These are phyloP conservation scores for Chaetoceros tenuissimus DNA, from an alignment of 108 stramenopile genomes.

Conservation along the genomic window DNA sequence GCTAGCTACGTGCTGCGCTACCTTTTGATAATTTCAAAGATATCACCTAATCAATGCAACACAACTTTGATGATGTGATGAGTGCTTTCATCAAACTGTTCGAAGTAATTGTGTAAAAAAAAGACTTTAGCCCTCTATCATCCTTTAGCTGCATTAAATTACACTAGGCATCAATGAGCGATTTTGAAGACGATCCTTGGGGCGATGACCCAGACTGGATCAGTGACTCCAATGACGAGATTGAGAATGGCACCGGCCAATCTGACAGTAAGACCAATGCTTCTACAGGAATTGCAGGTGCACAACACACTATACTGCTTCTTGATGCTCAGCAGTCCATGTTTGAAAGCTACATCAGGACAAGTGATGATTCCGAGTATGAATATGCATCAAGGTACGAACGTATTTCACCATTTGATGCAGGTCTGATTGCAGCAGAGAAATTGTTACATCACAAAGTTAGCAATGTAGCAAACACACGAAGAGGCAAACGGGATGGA, in stretches of 20 bases:
- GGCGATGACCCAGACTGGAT: conserved; percentile 31
- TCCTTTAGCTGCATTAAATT: too few species aligned
- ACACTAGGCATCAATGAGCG: too few species aligned
- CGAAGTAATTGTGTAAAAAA: too few species aligned
- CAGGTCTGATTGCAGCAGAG: conserved; percentile 32
- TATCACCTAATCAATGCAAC: too few species aligned
- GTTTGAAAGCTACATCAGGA: conserved; percentile 25
- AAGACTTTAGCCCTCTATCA: too few species aligned
- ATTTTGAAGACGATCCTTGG: conserved; percentile 13
- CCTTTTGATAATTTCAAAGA: too few species aligned
- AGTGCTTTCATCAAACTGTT: too few species aligned
- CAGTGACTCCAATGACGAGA: conserved; percentile 13
- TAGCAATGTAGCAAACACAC: conserved; percentile 39
- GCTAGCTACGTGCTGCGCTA: too few species aligned
- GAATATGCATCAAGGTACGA: conserved; percentile 1
- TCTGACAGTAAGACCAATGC: conserved; percentile 3
- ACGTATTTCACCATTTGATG: conserved; percentile 33
- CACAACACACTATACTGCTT: conserved; percentile 49
- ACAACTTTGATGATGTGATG: too few species aligned
- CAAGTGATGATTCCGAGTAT: conserved; percentile 4
- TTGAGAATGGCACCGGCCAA: conserved; percentile 4
- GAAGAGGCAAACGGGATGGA: conserved; percentile 59
- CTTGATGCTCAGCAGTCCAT: conserved; percentile 53
- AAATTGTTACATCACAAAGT: conserved; percentile 32
- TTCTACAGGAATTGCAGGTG: conserved; percentile 19